Evolutionary conservation across 257 asterid species (phyloP), one percentile per base, ranked within the genome.

Genomic region (Ophiorrhiza pumila): DNA sequence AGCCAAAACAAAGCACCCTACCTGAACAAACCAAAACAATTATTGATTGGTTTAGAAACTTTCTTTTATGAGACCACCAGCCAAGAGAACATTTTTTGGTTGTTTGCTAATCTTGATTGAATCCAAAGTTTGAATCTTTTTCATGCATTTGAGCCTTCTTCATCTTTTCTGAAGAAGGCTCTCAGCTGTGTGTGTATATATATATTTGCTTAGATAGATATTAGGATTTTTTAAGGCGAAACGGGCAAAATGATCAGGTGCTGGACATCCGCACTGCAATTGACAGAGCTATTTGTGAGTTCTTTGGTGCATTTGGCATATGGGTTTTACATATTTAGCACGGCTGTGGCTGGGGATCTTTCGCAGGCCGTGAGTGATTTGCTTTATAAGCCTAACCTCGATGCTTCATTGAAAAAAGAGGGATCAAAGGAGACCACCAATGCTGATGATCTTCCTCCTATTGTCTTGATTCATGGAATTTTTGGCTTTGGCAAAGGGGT

Each of bases 401-500:
- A 80, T 11, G 58, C 22, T 79, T 81, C 78, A 25, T 79, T 84
- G 77, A 81, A 70, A 65, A 76, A 34, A 27, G 91, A 83, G 39
- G 88, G 80, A 31, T 73, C 81, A 31, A 78, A 59, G 15, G 78
- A 45, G 68, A 70, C 83, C 32, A 73, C 87, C 14, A 77, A 50
- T 78, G 79, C 41, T 34, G 83, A 82, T 49, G 97, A 90, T 80
- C 79, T 91, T 78, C 97, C 99, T 65, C 99, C 99, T 32, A 94
- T 94, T 83, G 97, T 94, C 7, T 77, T 94, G 77, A 95, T 94
- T 72, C 99, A 94, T 81, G 97, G 97, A 18, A 91, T 91, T 71
- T 95, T 95, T 83, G 99, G 99, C 64, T 95, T 95, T 77, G 99
- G 99, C 18, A 89, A 95, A 90, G 99, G 99, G 95, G 99, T 92